Conservation (phyloP, 1,284 basidiomycete species). For the Irpex lacteus region DNA sequence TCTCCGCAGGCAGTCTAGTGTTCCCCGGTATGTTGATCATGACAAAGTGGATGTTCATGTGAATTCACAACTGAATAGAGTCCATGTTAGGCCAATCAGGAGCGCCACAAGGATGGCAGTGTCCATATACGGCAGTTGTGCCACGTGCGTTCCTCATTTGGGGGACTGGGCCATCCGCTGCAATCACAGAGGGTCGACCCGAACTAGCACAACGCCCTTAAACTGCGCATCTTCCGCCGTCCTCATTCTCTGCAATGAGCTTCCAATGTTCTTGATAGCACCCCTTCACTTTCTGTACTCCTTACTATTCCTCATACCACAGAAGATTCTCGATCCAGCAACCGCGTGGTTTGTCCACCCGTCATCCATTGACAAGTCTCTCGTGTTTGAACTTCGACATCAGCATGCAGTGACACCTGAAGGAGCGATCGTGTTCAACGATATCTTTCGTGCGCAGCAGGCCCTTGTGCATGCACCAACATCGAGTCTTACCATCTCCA, state of each 20-base stretch:
- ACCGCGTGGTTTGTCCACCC: not conserved
- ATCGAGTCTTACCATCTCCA: constrained; percentile 14
- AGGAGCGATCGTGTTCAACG: constrained; percentile 59
- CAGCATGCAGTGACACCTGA: constrained; percentile 56
- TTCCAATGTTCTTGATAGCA: not conserved
- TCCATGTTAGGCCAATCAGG: too few species aligned
- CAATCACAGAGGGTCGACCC: too few species aligned
- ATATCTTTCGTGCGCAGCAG: constrained; percentile 36
- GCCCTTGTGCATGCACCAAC: not conserved
- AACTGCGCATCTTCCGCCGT: not conserved
- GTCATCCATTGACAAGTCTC: constrained; percentile 13
- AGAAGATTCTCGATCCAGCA: not conserved
- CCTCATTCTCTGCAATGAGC: not conserved
- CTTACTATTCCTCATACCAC: not conserved
- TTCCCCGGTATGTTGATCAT: not conserved
- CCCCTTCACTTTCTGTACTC: not conserved
- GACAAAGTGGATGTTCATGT: not conserved
- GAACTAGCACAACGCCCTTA: not conserved
- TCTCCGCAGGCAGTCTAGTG: not conserved
- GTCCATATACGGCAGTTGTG: too few species aligned
- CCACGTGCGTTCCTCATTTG: too few species aligned
- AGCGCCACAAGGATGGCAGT: too few species aligned
- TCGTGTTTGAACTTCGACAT: constrained; percentile 66
- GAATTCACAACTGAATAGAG: not conserved
- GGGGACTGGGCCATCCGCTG: too few species aligned